Percentiles rank a stretch among this genome's conserved stretches.
phyloP scores from a whole-genome alignment of 2,329 filamentous ascomycete species.

The Calonectria hongkongensis region DNA sequence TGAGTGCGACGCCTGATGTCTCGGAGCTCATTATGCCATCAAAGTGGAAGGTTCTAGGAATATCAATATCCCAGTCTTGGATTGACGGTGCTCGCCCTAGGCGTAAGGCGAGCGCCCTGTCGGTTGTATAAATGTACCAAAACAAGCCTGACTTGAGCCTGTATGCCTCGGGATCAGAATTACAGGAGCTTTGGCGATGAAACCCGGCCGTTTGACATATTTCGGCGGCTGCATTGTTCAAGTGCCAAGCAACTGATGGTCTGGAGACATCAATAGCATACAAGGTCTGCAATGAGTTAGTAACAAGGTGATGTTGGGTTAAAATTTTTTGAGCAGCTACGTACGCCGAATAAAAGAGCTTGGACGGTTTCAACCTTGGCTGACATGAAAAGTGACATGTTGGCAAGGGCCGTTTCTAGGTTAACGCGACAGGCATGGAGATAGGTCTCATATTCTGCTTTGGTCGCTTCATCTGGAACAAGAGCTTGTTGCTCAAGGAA shows the following conservation, averaged over 20 bases:
- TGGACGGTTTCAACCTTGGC: constrained; percentile 73
- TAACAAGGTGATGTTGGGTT: not conserved
- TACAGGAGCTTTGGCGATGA: constrained; percentile 66
- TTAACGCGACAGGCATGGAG: constrained; percentile 67
- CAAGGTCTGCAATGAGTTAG: constrained; percentile 66
- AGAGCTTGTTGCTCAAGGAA: constrained; percentile 67
- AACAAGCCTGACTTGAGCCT: constrained; percentile 66
- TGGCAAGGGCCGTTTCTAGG: constrained; percentile 69
- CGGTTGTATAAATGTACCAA: constrained; percentile 73
- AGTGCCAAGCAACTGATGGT: constrained; percentile 78
- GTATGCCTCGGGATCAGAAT: constrained; percentile 57
- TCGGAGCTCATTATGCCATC: constrained; percentile 62
- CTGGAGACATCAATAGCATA: constrained; percentile 78
- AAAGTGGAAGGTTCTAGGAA: constrained; percentile 65
- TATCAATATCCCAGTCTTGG: constrained; percentile 76
- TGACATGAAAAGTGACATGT: constrained; percentile 74
- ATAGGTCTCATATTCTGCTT: constrained; percentile 62
- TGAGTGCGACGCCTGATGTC: constrained; percentile 64
- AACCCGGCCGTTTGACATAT: constrained; percentile 79
- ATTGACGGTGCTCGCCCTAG: constrained; percentile 76
- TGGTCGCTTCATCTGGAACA: constrained; percentile 57
- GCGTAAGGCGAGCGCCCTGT: constrained; percentile 75
- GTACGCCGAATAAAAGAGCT: constrained; percentile 75
- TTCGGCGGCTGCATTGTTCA: constrained; percentile 74
- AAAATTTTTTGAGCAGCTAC: constrained; percentile 45